Conservation (phyloP, 2,329 filamentous ascomycete species). For the Fusarium sublunatum region DNA sequence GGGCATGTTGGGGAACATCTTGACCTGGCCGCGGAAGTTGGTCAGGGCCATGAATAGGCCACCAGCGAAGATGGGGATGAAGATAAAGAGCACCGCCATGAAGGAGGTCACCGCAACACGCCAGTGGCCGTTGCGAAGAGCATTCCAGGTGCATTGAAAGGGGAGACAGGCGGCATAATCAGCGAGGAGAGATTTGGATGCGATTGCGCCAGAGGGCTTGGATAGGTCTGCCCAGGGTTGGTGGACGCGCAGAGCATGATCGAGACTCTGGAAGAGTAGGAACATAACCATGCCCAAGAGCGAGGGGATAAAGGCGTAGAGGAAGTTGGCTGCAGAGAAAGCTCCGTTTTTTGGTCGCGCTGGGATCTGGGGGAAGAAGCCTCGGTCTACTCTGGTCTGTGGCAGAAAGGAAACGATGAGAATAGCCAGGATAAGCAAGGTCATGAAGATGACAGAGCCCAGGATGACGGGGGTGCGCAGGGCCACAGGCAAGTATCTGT, state of each 20-base stretch:
- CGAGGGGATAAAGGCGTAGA: constrained; percentile 82
- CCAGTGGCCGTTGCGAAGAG: constrained; percentile 71
- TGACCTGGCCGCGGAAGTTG: constrained; percentile 60
- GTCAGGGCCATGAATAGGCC: constrained; percentile 81
- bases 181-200: constrained; percentile 72
- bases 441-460: constrained; percentile 69
- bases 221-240: constrained; percentile 76
- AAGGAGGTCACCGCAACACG: constrained; percentile 72
- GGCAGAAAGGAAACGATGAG: constrained; percentile 83
- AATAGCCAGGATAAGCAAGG: constrained; percentile 74
- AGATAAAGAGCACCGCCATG: constrained; percentile 67
- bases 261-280: constrained; percentile 73
- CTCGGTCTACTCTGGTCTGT: constrained; percentile 70
- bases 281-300: constrained; percentile 74
- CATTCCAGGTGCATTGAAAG: constrained; percentile 67
- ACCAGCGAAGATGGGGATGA: constrained; percentile 74
- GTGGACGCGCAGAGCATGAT: constrained; percentile 72
- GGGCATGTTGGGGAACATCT: constrained; percentile 78
- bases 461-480: constrained; percentile 75
- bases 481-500: constrained; percentile 81
- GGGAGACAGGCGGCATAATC: constrained; percentile 78
- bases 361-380: constrained; percentile 77
- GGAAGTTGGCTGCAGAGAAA: constrained; percentile 88
- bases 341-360: constrained; percentile 70
- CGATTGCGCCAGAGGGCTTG: constrained; percentile 67